Conservation (phyloP, 2,329 filamentous ascomycete species). For the Trichoderma endophyticum region DNA sequence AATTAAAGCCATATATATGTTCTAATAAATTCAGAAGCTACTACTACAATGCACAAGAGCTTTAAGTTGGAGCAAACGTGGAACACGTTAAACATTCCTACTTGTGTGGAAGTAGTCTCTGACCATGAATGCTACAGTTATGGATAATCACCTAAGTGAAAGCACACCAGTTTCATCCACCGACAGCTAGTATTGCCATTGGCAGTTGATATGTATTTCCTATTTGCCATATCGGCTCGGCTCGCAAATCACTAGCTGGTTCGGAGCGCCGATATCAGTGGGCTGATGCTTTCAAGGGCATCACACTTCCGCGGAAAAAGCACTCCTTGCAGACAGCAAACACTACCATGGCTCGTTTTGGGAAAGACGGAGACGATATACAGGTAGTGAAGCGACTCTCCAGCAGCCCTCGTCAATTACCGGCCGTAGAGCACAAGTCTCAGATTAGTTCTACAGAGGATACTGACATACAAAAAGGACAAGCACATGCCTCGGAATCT, state of each 20-base stretch:
- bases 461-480: not conserved
- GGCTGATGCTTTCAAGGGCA: not conserved
- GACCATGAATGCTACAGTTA: not conserved
- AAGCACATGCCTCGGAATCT: not conserved
- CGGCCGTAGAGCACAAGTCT: too few relatives aligned
- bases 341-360: not conserved
- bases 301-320: not conserved
- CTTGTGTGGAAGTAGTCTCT: not conserved
- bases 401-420: not conserved
- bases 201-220: not conserved
- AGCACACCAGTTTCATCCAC: not conserved
- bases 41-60: not conserved
- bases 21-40: not conserved
- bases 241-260: not conserved
- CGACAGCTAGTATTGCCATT: not conserved
- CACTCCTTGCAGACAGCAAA: not conserved
- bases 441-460: not conserved
- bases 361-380: not conserved
- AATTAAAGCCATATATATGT: not conserved
- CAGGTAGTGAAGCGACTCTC: not conserved
- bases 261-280: not conserved
- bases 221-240: not conserved
- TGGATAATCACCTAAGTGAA: not conserved
- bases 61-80: not conserved
- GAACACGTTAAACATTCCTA: not conserved